Percentiles rank a stretch among this genome's conserved stretches.
Evolutionary conservation across 2,329 filamentous ascomycete species (phyloP).

Genomic region (Aspergillus thermomutatus): DNA sequence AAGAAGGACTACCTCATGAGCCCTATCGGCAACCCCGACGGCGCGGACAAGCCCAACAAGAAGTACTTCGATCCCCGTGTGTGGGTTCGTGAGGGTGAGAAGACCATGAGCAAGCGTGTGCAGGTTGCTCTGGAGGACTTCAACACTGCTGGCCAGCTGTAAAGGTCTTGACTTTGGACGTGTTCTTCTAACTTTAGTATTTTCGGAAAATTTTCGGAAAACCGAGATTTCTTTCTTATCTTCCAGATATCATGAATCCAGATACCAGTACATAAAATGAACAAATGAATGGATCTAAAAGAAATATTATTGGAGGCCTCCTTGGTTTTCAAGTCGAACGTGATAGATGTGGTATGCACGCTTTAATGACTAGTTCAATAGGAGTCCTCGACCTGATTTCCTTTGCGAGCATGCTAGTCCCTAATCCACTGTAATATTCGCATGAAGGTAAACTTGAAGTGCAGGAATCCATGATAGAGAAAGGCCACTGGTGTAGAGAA

Average conservation of each 20-base stretch:
- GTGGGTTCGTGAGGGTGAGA: conserved; percentile 91
- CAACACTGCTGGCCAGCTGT: conserved; percentile 76
- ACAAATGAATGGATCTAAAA: neutral
- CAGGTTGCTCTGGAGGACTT: conserved; percentile 84
- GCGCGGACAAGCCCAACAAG: conserved; percentile 98
- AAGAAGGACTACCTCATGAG: conserved; percentile 93
- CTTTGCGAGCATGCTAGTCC: neutral
- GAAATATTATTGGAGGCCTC: neutral
- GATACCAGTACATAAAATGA: conserved; percentile 19
- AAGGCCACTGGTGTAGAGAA: neutral
- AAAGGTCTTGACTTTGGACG: conserved; percentile 36
- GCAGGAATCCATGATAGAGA: neutral
- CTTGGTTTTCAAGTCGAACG: neutral
- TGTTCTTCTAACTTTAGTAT: conserved; percentile 5
- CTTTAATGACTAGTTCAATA: too few relatives aligned
- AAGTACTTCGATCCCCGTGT: conserved; percentile 89
- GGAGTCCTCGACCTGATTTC: too few relatives aligned
- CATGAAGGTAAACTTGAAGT: neutral
- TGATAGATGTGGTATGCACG: neutral
- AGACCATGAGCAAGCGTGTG: conserved; percentile 86
- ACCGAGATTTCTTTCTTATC: neutral
- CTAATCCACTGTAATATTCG: neutral
- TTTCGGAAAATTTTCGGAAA: neutral
- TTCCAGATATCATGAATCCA: conserved; percentile 12
- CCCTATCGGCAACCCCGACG: conserved; percentile 92